Conservation (phyloP, 164 flowering plant species). For the Houttuynia cordata region DNA sequence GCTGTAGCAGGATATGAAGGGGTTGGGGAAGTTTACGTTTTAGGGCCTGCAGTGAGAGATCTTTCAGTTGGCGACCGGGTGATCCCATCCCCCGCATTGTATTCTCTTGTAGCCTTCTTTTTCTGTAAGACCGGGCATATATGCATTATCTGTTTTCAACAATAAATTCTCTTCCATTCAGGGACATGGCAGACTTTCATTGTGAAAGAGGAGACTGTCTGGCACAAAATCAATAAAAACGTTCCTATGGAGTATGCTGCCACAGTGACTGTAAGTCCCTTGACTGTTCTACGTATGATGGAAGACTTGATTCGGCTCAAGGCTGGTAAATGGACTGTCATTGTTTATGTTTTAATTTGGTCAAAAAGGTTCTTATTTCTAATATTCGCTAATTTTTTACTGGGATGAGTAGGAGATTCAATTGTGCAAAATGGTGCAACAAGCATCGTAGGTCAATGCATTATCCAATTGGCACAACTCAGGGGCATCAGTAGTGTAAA, state of each 20-base stretch:
- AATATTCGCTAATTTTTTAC: conserved; percentile 6
- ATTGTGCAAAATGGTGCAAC: conserved; percentile 98
- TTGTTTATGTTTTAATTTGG: background rate
- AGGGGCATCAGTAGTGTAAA: conserved; percentile 75
- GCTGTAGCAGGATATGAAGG: conserved; percentile 97
- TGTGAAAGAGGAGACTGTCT: conserved; percentile 66
- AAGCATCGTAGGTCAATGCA: conserved; percentile 93
- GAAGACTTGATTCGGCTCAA: conserved; percentile 66
- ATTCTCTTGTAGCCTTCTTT: background rate
- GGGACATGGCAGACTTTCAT: conserved; percentile 93
- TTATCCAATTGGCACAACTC: conserved; percentile 76
- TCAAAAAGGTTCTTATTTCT: background rate
- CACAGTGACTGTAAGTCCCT: conserved; percentile 81
- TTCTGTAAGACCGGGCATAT: too few relatives aligned
- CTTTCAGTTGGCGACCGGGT: conserved; percentile 86
- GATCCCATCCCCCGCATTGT: conserved; percentile 89
- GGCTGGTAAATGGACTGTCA: conserved; percentile 36
- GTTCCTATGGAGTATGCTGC: conserved; percentile 85
- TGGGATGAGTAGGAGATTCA: conserved; percentile 50
- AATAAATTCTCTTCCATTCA: conserved; percentile 8
- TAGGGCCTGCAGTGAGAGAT: conserved; percentile 61
- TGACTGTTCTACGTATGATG: conserved; percentile 76
- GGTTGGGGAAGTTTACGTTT: conserved; percentile 70
- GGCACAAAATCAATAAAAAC: conserved; percentile 78
- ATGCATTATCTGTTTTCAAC: background rate